These are phyloP conservation scores for Gossypium davidsonii DNA, from an alignment of 441 rosid genomes.

Conservation along the genomic window DNA sequence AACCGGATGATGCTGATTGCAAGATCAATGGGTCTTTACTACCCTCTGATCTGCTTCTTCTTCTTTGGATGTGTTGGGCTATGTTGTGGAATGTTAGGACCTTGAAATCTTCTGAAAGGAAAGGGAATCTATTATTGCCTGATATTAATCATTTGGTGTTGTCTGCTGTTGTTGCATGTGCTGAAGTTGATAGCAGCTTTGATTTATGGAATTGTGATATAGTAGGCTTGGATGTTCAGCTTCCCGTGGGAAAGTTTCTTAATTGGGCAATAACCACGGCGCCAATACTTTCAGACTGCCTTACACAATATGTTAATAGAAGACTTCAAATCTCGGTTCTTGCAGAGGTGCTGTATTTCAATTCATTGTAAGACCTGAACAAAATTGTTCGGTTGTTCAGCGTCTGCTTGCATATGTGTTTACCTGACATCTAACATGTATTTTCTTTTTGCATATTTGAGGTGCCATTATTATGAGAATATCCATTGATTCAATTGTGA, in stretches of 20 bases:
- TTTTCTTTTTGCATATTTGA: not conserved
- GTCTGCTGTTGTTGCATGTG: conserved; percentile 58
- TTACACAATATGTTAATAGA: conserved; percentile 43
- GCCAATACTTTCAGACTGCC: conserved; percentile 56
- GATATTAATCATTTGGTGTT: conserved; percentile 53
- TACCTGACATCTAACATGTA: not conserved
- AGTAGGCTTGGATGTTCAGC: conserved; percentile 37
- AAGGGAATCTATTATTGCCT: conserved; percentile 39
- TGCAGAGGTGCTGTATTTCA: conserved; percentile 36
- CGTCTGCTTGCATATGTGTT: not conserved
- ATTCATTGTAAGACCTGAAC: no score
- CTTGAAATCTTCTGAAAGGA: conserved; percentile 11
- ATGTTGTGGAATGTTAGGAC: conserved; percentile 56
- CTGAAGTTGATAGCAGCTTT: conserved; percentile 38
- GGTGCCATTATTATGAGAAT: not conserved
- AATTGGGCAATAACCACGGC: conserved; percentile 56
- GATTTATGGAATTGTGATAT: conserved; percentile 55
- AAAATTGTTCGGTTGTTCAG: not conserved
- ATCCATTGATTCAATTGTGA: not conserved
- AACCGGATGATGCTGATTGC: conserved; percentile 52
- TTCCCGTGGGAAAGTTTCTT: conserved; percentile 62
- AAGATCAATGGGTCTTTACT: conserved; percentile 53
- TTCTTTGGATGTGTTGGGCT: conserved; percentile 76
- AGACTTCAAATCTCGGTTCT: conserved; percentile 36
- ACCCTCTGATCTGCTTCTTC: conserved; percentile 42